Base-by-base conservation (phyloP, 108 stramenopile genomes). In the Parmales sp. region DNA sequence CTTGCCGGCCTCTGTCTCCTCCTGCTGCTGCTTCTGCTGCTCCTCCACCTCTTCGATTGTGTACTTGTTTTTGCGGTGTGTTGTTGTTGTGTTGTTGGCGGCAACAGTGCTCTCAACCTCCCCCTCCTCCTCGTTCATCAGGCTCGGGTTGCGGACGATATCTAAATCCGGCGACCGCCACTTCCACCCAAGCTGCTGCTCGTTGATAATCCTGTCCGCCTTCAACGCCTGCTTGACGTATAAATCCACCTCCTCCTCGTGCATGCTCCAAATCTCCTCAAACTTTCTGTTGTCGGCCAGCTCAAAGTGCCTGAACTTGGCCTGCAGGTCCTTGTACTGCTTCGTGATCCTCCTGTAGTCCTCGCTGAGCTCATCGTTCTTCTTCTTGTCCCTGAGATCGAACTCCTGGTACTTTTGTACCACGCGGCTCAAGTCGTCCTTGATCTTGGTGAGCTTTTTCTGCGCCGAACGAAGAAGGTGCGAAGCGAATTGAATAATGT, bases 231-330 rank as follows among this genome's bases (percentile, higher is more conserved):
- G 39, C 25, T 68, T 38, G 0, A 76, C 38, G 18, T 72, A 26
- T 0, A 23, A 45, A 43, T 71, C 54, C 3, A 70, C 75, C 64
- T 80, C 80, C 19, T 77, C 76, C 54, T 77, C 70, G 49, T 78
- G 77, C 82, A 86, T 79, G 48, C 38, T 29, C 83, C 83, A 86
- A 39, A 86, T 80, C 13, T 68, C 65, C 16, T 77, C 77, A 68
- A 78, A 84, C 39, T 77, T 77, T 25, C 39, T 71, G 54, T 66
- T 75, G 72, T 86, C 84, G 6, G 79, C 64, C 28, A 80, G 45
- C 63, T 82, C 84, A 54, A 86, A 86, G 79, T 86, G 84, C 5
- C 82, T 44, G 63, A 82, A 82, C 74, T 86, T 86, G 51, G 73
- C 73, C 51, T 85, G 84, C 68, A 86, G 69, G 54, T 86, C 84